Evolutionary conservation across 2,329 filamentous ascomycete genomes (phyloP).

Genomic region (Phialemonium atrogriseum): DNA sequence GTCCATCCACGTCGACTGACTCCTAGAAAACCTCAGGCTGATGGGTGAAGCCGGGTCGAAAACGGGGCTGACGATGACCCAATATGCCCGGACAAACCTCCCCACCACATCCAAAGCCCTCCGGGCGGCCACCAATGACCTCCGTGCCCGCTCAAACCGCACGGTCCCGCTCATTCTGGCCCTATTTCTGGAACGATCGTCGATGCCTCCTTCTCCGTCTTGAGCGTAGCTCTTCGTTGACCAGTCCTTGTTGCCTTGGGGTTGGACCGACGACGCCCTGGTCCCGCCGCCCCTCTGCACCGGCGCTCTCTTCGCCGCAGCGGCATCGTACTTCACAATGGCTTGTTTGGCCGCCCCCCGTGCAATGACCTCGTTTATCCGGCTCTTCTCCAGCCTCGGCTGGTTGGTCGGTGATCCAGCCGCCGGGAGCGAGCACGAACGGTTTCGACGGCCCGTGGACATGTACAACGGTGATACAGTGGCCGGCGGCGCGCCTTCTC

Average conservation of each 20-base stretch:
- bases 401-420: too few species aligned
- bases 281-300: too few species aligned
- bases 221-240: constrained; percentile 3
- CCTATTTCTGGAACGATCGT: constrained; percentile 11
- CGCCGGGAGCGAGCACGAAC: neutral
- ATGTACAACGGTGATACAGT: too few species aligned
- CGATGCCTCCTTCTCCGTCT: constrained; percentile 14
- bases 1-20: constrained; percentile 18
- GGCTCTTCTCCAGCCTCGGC: too few species aligned
- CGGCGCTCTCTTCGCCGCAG: too few species aligned
- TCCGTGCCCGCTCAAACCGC: constrained; percentile 1
- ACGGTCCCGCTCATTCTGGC: constrained; percentile 1
- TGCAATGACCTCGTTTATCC: too few species aligned
- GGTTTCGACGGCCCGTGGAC: neutral
- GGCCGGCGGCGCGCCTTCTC: too few species aligned
- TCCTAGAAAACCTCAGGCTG: constrained; percentile 17
- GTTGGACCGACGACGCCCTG: too few species aligned
- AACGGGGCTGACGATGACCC: constrained; percentile 27
- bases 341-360: neutral
- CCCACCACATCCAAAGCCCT: constrained; percentile 7
- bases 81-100: constrained; percentile 18
- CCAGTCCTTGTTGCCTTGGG: too few species aligned
- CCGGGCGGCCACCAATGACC: neutral
- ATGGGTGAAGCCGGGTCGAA: constrained; percentile 28
- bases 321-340: neutral